Base-by-base conservation (phyloP, 2,329 filamentous ascomycete genomes). In the Diaporthe citrichinensis region DNA sequence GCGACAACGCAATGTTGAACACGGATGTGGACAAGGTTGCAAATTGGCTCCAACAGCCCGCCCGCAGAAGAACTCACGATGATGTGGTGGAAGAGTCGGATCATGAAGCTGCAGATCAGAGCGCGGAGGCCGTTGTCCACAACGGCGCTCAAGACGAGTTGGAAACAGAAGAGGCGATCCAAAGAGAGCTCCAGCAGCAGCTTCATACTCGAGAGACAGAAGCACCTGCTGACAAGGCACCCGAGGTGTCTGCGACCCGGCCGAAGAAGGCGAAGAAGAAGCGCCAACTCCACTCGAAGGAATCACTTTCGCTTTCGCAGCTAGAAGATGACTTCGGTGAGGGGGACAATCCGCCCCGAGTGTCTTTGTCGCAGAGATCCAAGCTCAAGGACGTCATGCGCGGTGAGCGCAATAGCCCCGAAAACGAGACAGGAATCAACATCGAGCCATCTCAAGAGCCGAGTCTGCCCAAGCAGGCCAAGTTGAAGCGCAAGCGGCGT, bases 301-400 rank as follows among this genome's bases (percentile, higher is more conserved):
- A 55, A 4, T 73, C 74, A 5, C 28, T 73, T 0, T 76, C 75
- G 23, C 57, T 76, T 5, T 76, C 75, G 36, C 75, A 75, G 31
- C 71, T 76, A 8, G 72, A 76, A 62, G 75, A 75, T 31, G 73
- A 59, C 9, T 55, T 31, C 5, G 44, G 39, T 3, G 75, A 76
- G 39, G 44, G 55, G 0, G 75, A 76, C 20, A 39, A n/a, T 41
- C 74, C 57, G 55, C 39, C 74, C 1, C 62, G 74, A 25, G 12
- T 75, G 28, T 68, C 73, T 3, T 44, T 76, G 17, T 74, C 75
- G 20, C 68, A 72, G 39, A 65, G n/a, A 17, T 53, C 53, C 1
- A 75, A 75, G 25, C 46, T 67, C n/a, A 72, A 57, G 36, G 59
- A 73, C 9, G 55, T 53, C 10, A 62, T 68, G 55, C 39, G 46